Evolutionary conservation across 306 rosid species (phyloP), one percentile per base, ranked within the genome.

Genomic region (Clitoria ternatea): DNA sequence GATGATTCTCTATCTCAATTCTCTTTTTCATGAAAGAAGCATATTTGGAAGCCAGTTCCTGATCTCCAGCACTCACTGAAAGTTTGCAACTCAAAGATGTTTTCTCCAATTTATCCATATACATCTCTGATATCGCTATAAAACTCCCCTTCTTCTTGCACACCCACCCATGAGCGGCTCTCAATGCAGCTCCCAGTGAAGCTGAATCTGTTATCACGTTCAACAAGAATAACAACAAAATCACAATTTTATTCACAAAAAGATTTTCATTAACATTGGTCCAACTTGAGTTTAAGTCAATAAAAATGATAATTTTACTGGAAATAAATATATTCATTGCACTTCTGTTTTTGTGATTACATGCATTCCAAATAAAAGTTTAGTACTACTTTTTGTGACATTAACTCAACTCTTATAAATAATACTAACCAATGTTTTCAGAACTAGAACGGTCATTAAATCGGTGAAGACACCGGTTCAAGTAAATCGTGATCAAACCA

Each of bases 101-200:
- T 77, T 83, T 75, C 70, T 81, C 91, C 63, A 80, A 42, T 84
- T 83, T 89, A 77, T 85, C 85, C 83, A 79, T 77, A 70, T 91
- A 94, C 85, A 94, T 64, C 37, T 30, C 19, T 7, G 90, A 81
- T 68, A 90, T 87, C 5, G 96, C 91, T 64, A 94, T 66, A 71
- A 84, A 89, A 48, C 83, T 57, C 2, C 97, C 97, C 74, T 84
- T 77, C 39, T 81, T 67, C 66, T 50, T 71, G 88, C 99, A 94
- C 1, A 87, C 70, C 96, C 92, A 94, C 4, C 99, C 99, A 79
- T 94, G 99, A 12, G 99, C 96, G 27, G 96, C 99, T 78, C 99
- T 89, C 83, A 91, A 37, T 3, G 99, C 97, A 60, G 96, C 99
- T 82, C 99, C 99, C 8, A 94, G 85, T 2, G 97, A 94, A 48